phyloP scores from a whole-genome alignment of 805 yeast genomes.

The Metschnikowia santaceciliae region DNA sequence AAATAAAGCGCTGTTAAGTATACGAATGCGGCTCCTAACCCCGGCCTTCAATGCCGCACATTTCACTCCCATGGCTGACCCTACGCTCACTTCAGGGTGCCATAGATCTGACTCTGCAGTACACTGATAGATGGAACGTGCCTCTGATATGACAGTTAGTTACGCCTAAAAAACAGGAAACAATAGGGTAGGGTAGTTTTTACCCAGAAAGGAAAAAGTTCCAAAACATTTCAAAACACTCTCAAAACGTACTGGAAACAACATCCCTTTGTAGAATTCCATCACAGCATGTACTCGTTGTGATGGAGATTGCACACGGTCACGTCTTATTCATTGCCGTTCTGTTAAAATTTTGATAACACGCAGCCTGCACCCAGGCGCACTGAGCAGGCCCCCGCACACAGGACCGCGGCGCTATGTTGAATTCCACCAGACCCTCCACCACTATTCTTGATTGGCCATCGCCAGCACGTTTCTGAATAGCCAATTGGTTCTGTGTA shows the following conservation, averaged over 20 bases:
- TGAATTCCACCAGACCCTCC: not conserved
- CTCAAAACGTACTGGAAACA: no score
- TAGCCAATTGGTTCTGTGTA: not conserved
- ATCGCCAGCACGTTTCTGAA: not conserved
- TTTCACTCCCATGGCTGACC: not conserved
- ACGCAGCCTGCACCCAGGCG: not conserved
- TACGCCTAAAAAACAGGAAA: no score
- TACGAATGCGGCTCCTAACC: not conserved
- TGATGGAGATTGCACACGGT: not conserved
- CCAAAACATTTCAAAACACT: no score
- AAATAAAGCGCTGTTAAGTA: no score
- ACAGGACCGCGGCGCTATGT: not conserved
- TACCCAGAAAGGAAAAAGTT: no score
- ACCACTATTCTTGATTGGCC: not conserved
- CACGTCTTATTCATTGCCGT: not conserved
- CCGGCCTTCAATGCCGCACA: no score
- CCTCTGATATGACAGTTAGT: no score
- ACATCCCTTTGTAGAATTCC: no score
- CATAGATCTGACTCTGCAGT: not conserved
- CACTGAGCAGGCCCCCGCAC: not conserved
- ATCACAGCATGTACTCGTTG: not conserved
- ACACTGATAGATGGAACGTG: not conserved
- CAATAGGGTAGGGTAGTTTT: no score
- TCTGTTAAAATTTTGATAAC: not conserved
- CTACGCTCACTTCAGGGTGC: not conserved